Conservation (phyloP, 352 stramenopile genomes). For the Discostella stelligera region DNA sequence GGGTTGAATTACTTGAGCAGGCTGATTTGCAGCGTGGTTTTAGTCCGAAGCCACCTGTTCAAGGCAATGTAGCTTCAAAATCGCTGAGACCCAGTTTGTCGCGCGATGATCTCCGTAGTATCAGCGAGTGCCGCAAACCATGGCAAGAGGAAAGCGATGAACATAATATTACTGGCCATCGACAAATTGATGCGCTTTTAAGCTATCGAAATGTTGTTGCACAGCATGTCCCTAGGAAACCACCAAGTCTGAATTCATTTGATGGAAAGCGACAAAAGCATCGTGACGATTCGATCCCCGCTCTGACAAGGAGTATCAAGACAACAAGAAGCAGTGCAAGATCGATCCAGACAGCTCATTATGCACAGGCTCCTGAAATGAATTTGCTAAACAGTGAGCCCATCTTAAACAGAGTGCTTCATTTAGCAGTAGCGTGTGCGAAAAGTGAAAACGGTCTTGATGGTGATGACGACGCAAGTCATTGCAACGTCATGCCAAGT, state of each 20-base stretch:
- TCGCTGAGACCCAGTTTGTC: slow-evolving; percentile 54
- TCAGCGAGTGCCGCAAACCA: slow-evolving; percentile 40
- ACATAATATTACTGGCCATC: slow-evolving; percentile 42
- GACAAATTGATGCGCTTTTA: slow-evolving; percentile 49
- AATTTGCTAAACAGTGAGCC: slow-evolving; percentile 37
- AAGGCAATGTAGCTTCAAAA: slow-evolving; percentile 5
- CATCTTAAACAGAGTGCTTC: slow-evolving; percentile 51
- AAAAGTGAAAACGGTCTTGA: slow-evolving; percentile 44
- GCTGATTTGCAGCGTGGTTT: slow-evolving; percentile 22
- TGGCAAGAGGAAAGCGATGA: slow-evolving; percentile 29
- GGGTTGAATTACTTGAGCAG: slow-evolving; percentile 32
- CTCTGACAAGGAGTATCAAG: slow-evolving; percentile 34
- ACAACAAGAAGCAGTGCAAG: slow-evolving; percentile 30
- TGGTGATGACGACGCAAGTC: slow-evolving; percentile 42
- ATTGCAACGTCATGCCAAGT: slow-evolving; percentile 57
- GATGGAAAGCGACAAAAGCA: slow-evolving; percentile 49
- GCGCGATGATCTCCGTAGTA: slow-evolving; percentile 62
- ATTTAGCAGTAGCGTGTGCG: slow-evolving; percentile 50
- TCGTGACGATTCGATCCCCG: slow-evolving; percentile 27
- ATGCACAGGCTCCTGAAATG: slow-evolving; percentile 22
- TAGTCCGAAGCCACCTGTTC: slow-evolving; percentile 40
- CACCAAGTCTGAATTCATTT: slow-evolving; percentile 36
- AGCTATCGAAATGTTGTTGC: slow-evolving; percentile 56
- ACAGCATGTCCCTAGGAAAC: slow-evolving; percentile 38
- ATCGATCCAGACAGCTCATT: slow-evolving; percentile 3